Evolutionary conservation across 805 yeast species (phyloP).

Genomic region (Danielia oregonensis): DNA sequence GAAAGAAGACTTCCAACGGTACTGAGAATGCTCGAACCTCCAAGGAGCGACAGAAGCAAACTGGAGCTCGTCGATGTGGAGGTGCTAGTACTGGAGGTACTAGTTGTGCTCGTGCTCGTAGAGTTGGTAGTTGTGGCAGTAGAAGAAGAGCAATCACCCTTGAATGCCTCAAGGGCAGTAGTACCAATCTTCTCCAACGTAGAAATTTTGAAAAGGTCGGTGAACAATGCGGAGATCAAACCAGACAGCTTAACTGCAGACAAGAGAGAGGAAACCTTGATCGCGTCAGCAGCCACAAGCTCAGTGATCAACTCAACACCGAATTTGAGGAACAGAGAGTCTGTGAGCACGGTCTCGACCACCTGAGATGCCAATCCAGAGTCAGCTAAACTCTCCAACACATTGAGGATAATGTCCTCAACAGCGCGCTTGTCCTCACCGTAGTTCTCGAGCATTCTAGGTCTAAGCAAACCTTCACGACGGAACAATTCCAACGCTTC

Average conservation of each 20-base stretch:
- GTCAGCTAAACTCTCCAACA: constrained; percentile 37
- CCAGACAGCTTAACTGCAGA: constrained; percentile 31
- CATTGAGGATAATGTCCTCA: constrained; percentile 28
- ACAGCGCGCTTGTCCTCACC: constrained; percentile 20
- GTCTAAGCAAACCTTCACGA: constrained; percentile 11
- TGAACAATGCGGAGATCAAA: constrained; percentile 30
- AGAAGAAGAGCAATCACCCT: constrained; percentile 22
- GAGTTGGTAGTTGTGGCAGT: constrained; percentile 1
- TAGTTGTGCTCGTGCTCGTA: neutral
- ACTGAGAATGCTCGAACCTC: constrained; percentile 4
- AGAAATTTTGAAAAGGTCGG: constrained; percentile 28
- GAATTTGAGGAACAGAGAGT: constrained; percentile 32
- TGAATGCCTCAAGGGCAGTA: constrained; percentile 36
- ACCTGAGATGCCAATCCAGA: constrained; percentile 42
- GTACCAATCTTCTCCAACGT: constrained; percentile 32
- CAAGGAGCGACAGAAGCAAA: constrained; percentile 1
- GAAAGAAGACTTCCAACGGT: constrained; percentile 7
- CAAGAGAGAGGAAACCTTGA: constrained; percentile 24
- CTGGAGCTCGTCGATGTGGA: constrained; percentile 1
- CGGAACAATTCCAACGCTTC: constrained; percentile 13
- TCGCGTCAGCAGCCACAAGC: constrained; percentile 27
- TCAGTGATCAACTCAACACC: constrained; percentile 31
- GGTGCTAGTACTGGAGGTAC: constrained; percentile 4
- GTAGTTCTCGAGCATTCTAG: constrained; percentile 4
- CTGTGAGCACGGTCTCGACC: constrained; percentile 37